phyloP scores from a whole-genome alignment of 805 yeast species.

The Candida suzukii region DNA sequence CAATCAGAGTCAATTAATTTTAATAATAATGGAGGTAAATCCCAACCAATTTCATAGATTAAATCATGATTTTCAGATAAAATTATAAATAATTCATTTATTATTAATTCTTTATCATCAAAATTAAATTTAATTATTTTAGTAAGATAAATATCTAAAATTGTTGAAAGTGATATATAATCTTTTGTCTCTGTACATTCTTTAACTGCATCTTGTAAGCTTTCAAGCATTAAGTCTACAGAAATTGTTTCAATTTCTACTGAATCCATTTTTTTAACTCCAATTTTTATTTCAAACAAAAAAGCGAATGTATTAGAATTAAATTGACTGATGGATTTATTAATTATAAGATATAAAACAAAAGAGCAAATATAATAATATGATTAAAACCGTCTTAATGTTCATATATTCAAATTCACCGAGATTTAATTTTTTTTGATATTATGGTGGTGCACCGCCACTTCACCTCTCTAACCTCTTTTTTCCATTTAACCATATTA shows the following conservation, averaged over 20 bases:
- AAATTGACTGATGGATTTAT: too few relatives aligned
- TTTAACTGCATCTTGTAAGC: conserved; percentile 17
- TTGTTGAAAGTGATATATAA: conserved; percentile 64
- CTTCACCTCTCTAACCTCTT: too few relatives aligned
- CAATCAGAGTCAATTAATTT: conserved; percentile 40
- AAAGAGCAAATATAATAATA: too few relatives aligned
- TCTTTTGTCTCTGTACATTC: conserved; percentile 42
- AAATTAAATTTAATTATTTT: conserved; percentile 38
- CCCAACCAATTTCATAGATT: conserved; percentile 80
- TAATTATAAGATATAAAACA: too few relatives aligned
- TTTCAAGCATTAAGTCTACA: background rate
- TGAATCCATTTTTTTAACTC: background rate
- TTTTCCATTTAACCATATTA: too few relatives aligned
- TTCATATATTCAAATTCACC: too few relatives aligned
- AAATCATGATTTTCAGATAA: conserved; percentile 41
- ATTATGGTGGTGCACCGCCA: too few relatives aligned
- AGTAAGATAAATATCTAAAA: conserved; percentile 54
- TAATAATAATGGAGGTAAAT: conserved; percentile 65
- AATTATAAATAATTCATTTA: conserved; percentile 37
- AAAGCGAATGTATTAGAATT: too few relatives aligned
- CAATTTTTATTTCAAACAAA: too few relatives aligned
- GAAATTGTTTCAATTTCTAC: background rate
- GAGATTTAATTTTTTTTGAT: too few relatives aligned
- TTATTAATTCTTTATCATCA: conserved; percentile 43
- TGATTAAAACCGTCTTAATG: too few relatives aligned